These are phyloP conservation scores for Aspergillus campestris DNA, from an alignment of 495 filamentous ascomycete species.

Conservation along the genomic window DNA sequence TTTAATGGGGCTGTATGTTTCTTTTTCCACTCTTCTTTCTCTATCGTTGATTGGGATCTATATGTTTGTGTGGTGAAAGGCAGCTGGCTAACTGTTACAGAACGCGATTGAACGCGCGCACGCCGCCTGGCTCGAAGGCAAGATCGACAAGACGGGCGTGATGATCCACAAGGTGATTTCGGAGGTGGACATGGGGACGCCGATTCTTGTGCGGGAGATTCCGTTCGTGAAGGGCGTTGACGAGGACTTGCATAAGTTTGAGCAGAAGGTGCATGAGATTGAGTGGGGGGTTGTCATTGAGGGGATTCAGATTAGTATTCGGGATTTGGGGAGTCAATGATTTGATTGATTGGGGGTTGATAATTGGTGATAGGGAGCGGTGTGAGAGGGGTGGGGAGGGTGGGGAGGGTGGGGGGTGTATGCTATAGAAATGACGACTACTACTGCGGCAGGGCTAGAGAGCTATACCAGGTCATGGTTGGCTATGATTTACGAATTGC, in stretches of 20 bases:
- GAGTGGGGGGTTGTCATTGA: slow-evolving; percentile 66
- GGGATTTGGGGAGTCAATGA: slow-evolving; percentile 26
- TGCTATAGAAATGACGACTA: no score
- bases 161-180: slow-evolving; percentile 89
- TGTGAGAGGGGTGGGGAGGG: no score
- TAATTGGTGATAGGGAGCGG: neutral
- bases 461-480: no score
- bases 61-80: no score
- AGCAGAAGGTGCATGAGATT: slow-evolving; percentile 59
- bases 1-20: slow-evolving; percentile 62
- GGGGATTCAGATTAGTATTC: slow-evolving; percentile 51
- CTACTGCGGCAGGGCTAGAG: no score
- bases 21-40: neutral
- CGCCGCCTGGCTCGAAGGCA: slow-evolving; percentile 61
- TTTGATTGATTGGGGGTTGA: neutral
- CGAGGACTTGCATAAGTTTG: slow-evolving; percentile 56
- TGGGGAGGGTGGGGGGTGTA: no score
- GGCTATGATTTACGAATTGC: no score
- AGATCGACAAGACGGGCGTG: slow-evolving; percentile 73
- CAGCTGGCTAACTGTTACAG: slow-evolving; percentile 16
- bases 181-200: slow-evolving; percentile 73
- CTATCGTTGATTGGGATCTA: neutral
- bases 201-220: slow-evolving; percentile 65
- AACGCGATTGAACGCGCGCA: slow-evolving; percentile 72
- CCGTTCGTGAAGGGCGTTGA: slow-evolving; percentile 51